Base-by-base conservation (phyloP, 108 stramenopile species). In the Skeletonema costatum region DNA sequence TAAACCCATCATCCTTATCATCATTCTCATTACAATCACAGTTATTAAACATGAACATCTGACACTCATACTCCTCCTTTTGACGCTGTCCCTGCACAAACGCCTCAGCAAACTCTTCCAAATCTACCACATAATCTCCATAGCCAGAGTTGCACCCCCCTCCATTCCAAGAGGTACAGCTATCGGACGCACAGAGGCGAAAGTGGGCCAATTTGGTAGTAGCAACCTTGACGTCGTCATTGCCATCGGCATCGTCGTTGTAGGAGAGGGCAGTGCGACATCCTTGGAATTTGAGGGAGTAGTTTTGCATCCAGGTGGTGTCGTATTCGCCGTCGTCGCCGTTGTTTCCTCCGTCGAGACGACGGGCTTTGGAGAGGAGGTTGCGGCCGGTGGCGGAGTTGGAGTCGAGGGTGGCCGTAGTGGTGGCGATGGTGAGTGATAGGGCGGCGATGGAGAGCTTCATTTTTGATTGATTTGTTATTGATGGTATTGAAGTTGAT, bases 291-390 rank as follows among this genome's bases (percentile, higher is more conserved):
- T 71, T 71, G 70, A 71, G 61, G 16, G 70, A 64, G 16, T 31
- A 71, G 64, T 71, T 12, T 33, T 29, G 61, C 25, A 71, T 64
- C 61, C 61, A 71, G 32, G 70, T 76, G 68, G 62, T 76, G 80
- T 60, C 60, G 2, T 32, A 30, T 42, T 36, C 78, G 65, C 67
- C 29, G n/a, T 41, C 32, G 29, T 50, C 10, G 62, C 64, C 33
- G 60, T 71, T 21, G 71, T 77, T 41, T 10, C 60, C 36, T 0
- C 69, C 48, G 10, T 83, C 75, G 41, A 82, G 51, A 42, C 70
- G 71, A 84, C 89, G 87, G 39, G 89, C 79, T 16, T 84, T 65
- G 32, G 76, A 64, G 70, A 90, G 64, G 62, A 90, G 70, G 12
- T 78, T 70, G 33, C 67, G 81, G 46, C 85, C 89, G 21, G 81